Base-by-base conservation (phyloP, 768 basidiomycete genomes). In the Lyophyllum semitale region DNA sequence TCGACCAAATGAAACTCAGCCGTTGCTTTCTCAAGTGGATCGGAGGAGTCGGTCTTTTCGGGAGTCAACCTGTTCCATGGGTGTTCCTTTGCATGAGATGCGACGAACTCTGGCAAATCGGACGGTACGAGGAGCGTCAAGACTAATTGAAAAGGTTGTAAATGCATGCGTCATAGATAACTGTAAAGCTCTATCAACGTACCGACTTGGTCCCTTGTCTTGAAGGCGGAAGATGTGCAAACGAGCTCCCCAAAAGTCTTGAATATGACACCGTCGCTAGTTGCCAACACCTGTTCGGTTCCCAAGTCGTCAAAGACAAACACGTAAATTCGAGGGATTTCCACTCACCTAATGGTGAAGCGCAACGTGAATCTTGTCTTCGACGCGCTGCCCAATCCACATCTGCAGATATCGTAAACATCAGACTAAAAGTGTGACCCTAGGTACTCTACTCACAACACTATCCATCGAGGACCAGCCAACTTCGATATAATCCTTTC, bases 371-470 rank as follows among this genome's bases (percentile, higher is more conserved):
- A 53, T 53, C 35, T 45, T 37, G 25, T 53, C 44, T 29, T 46
- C 52, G 18, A 53, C 38, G 5, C 44, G 23, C 23, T 53, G 52
- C 38, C 32, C 52, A 30, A 53, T 46, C 52, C 44, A 45, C 25
- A 53, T 17, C 52, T 53, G 17, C 5, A 12, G 9, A 38, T 15
- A n/a, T 38, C n/a, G 37, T 38, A 25, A 29, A 12, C 30, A 23
- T 15, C 11, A 35, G 6, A 8, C 7, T 15, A 38, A 2, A n/a
- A n/a, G 37, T 38, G 9, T 8, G 17, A 18, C 37, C 18, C 7
- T 18, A 5, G 18, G 5, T n/a, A n/a, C n/a, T n/a, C n/a, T n/a
- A 29, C 22, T 23, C n/a, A 43, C 42, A 22, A 53, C 18, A 29
- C 20, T 53, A 27, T 53, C 52, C n/a, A 38, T 27, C n/a, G 11